Evolutionary conservation across 805 yeast species (phyloP), one percentile per base, ranked within the genome.

Genomic region (Yarrowia yakushimensis): DNA sequence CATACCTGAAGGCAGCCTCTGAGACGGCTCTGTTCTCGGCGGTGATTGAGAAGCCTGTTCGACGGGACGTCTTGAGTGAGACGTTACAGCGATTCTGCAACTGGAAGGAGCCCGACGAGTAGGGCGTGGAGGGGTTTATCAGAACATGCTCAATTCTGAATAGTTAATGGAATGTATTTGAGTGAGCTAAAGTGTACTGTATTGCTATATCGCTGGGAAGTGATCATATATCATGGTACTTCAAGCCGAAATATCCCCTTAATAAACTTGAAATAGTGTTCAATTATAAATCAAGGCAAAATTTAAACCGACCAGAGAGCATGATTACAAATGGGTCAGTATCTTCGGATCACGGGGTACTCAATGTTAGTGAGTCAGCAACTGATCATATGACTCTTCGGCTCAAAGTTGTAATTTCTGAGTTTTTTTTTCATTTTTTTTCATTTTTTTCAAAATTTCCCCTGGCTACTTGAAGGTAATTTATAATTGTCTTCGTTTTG

Each of bases 11-110:
- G 64, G 96, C 90, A 64, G 66, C 67, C 15, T 60, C 64, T 1
- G 63, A 62, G 0, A 66, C 70, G 8, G 69, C 69, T 1, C 63
- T 65, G n/a, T 90, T 90, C 72, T 86, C 85, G 65, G 85, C 83
- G 59, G 85, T 87, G 1, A 73, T 90, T 20, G 94, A 88, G 69
- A 88, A 88, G 70, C 97, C 97, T 0, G 78, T 77, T 11, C 76
- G 77, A 4, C 66, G 68, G 50, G 71, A 70, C 23, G 75, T 74
- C 50, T 69, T 80, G 52, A 67, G 66, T 15, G 69, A 64, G 9
- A 69, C 69, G 5, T 66, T 80, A 50, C 68, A 71, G 30, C 65
- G 65, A 42, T 69, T 71, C 34, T 73, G 76, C 46, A 43, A 62
- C 15, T 73, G 76, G 76, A 64, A 63, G 28, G 61, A 55, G 39